phyloP scores from a whole-genome alignment of 805 yeast genomes.

The Saccharomycopsis vini region DNA sequence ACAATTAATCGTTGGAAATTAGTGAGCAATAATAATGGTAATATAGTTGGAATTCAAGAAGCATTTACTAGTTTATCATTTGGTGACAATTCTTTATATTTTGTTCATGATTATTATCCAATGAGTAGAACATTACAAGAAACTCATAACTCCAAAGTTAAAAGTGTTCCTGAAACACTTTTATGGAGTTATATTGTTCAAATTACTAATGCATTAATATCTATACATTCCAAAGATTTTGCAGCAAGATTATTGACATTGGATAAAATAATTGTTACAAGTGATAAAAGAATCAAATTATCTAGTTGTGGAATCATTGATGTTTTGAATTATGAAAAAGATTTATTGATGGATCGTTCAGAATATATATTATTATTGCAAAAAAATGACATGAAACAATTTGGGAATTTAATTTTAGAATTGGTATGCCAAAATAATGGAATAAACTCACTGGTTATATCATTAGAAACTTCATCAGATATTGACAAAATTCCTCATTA shows the following conservation, averaged over 20 bases:
- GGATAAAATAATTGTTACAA: slow-evolving; percentile 65
- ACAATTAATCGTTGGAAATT: slow-evolving; percentile 61
- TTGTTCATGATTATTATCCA: slow-evolving; percentile 84
- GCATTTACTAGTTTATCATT: slow-evolving; percentile 84
- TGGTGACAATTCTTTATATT: slow-evolving; percentile 66
- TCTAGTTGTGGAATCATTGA: slow-evolving; percentile 67
- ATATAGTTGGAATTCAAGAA: slow-evolving; percentile 61
- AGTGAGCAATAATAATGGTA: slow-evolving; percentile 35
- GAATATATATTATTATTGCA: slow-evolving; percentile 30
- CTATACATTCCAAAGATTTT: slow-evolving; percentile 56
- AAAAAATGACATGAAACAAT: slow-evolving; percentile 42
- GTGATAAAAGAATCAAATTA: slow-evolving; percentile 53
- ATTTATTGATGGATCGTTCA: slow-evolving; percentile 5
- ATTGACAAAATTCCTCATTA: slow-evolving; percentile 5
- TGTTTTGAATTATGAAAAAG: slow-evolving; percentile 40
- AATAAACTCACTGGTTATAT: too few relatives aligned
- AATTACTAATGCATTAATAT: slow-evolving; percentile 56
- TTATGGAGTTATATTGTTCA: slow-evolving; percentile 77
- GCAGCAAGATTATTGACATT: slow-evolving; percentile 55
- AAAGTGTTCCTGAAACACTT: slow-evolving; percentile 32
- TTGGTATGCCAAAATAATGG: slow-evolving; percentile 25
- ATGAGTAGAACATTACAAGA: slow-evolving; percentile 62
- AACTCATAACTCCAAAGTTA: slow-evolving; percentile 41
- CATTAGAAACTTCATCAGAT: neutral
- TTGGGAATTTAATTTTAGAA: slow-evolving; percentile 55